These are phyloP conservation scores for Agaricus subrufescens DNA, from an alignment of 768 basidiomycete genomes.

Conservation along the genomic window DNA sequence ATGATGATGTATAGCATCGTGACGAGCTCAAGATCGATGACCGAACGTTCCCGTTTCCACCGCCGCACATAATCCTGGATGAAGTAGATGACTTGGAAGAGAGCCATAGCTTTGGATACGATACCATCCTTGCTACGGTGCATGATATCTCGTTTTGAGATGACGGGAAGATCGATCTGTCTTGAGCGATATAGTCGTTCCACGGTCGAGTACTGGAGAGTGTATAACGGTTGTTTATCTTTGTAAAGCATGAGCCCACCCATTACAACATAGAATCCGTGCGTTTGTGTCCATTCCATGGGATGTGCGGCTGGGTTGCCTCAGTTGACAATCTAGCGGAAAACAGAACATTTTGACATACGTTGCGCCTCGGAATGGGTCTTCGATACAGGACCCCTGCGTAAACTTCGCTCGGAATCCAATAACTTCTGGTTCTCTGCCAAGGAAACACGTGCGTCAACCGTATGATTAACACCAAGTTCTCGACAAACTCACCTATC, in stretches of 20 bases:
- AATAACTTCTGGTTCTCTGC: conserved; percentile 9
- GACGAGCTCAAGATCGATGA: conserved; percentile 9
- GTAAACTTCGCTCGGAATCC: conserved; percentile 4
- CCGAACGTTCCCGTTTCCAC: conserved; percentile 10
- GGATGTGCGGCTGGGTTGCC: background rate
- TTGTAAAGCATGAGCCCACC: conserved; percentile 9
- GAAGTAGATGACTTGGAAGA: conserved; percentile 11
- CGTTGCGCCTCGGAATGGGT: background rate
- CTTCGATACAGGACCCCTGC: conserved; percentile 3
- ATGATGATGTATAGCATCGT: conserved; percentile 10
- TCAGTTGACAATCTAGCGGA: background rate
- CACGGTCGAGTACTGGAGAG: conserved; percentile 10
- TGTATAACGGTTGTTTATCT: conserved; percentile 9
- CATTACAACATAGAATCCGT: conserved; percentile 9
- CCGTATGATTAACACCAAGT: background rate
- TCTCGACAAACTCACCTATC: conserved; percentile 3
- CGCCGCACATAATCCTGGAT: conserved; percentile 10
- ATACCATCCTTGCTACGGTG: conserved; percentile 9
- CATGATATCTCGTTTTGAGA: conserved; percentile 8
- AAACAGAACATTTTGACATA: background rate
- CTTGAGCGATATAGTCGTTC: conserved; percentile 6
- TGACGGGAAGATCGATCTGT: conserved; percentile 7
- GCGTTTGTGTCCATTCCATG: conserved; percentile 7
- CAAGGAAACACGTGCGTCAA: background rate
- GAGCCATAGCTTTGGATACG: conserved; percentile 11